Conservation (phyloP, 805 yeast genomes). For the Metschnikowia koreensis region DNA sequence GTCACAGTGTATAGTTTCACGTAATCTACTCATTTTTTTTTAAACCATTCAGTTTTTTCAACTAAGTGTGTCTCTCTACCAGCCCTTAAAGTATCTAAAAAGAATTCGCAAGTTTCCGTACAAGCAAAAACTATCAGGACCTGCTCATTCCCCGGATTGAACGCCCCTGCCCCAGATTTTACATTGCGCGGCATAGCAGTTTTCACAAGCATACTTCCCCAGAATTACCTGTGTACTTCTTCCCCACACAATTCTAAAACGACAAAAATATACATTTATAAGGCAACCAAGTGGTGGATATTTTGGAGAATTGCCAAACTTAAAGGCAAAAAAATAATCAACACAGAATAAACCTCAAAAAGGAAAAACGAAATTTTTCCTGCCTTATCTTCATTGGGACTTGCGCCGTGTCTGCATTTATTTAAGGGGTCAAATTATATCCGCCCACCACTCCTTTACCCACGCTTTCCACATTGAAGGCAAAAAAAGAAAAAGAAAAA, state of each 20-base stretch:
- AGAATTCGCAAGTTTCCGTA: too few relatives aligned
- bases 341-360: background rate
- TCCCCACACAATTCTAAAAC: background rate
- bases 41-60: too few relatives aligned
- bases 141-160: too few relatives aligned
- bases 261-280: too few relatives aligned
- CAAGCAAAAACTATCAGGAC: too few relatives aligned
- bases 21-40: too few relatives aligned
- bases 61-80: too few relatives aligned
- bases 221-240: background rate
- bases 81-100: too few relatives aligned
- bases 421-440: background rate
- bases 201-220: conserved; percentile 7
- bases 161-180: background rate
- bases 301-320: too few relatives aligned
- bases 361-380: background rate
- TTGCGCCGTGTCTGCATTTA: background rate
- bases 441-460: background rate
- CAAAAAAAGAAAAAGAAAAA: too few relatives aligned
- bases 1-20: too few relatives aligned
- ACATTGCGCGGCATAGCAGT: background rate
- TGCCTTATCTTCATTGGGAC: background rate
- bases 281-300: background rate
- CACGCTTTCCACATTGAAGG: background rate
- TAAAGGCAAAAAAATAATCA: background rate